A percentile compares a stretch with the other conserved stretches of the same genome.
phyloP scores from a whole-genome alignment of 1,284 basidiomycete genomes.

The Naganishia albida region DNA sequence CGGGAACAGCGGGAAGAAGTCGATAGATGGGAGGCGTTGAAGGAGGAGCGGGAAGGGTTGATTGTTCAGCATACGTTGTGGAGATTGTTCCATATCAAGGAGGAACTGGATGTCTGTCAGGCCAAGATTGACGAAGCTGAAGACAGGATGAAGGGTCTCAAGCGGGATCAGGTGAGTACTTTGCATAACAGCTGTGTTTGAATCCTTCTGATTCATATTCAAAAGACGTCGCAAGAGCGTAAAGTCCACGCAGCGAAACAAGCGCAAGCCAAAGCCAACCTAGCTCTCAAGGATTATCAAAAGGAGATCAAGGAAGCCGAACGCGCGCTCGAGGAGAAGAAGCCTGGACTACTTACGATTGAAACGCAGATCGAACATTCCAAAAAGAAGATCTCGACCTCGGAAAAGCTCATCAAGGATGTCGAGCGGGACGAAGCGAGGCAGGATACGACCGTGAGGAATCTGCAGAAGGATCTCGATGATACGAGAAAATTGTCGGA shows the following conservation, averaged over 20 bases:
- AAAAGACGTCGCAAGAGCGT: constrained; percentile 63
- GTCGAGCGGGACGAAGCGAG: constrained; percentile 69
- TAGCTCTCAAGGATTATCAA: constrained; percentile 71
- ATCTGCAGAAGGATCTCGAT: constrained; percentile 66
- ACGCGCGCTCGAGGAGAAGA: constrained; percentile 80
- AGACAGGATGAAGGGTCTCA: constrained; percentile 66
- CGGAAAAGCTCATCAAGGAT: constrained; percentile 64
- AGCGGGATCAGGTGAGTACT: constrained; percentile 62
- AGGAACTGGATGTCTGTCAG: constrained; percentile 71
- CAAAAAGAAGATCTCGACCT: constrained; percentile 72
- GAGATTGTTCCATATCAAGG: constrained; percentile 87
- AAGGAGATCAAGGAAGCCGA: constrained; percentile 76
- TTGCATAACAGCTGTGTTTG: not conserved
- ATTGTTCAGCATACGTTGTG: constrained; percentile 81
- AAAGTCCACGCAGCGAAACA: constrained; percentile 72
- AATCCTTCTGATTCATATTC: not conserved
- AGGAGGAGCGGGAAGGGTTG: constrained; percentile 77
- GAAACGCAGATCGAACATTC: constrained; percentile 88
- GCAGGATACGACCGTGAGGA: constrained; percentile 64
- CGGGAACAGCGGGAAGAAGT: constrained; percentile 95
- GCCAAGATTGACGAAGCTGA: constrained; percentile 71
- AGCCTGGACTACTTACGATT: constrained; percentile 74
- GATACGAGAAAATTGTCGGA: constrained; percentile 71
- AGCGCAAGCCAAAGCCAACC: constrained; percentile 76
- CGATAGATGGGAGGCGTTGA: constrained; percentile 78